phyloP scores from a whole-genome alignment of 257 asterid genomes.

The Cynanchum wilfordii region DNA sequence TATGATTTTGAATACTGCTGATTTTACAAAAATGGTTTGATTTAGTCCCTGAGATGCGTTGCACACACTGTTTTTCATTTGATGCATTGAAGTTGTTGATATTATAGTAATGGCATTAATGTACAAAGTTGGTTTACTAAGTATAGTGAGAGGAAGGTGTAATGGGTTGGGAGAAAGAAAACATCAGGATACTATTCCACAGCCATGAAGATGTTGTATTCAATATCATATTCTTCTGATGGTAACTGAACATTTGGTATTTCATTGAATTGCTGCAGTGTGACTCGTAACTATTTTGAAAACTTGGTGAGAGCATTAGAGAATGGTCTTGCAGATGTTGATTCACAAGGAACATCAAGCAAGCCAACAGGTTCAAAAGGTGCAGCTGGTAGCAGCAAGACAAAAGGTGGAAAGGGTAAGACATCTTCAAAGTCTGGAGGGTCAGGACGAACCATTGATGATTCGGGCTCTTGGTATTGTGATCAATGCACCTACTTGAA shows the following conservation, averaged over 20 bases:
- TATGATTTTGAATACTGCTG: neutral
- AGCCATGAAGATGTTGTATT: neutral
- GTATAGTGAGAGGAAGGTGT: too few species aligned
- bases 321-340: slow-evolving; percentile 90
- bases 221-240: neutral
- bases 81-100: neutral
- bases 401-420: slow-evolving; percentile 56
- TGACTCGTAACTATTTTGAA: slow-evolving; percentile 83
- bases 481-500: slow-evolving; percentile 56
- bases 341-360: slow-evolving; percentile 51
- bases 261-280: slow-evolving; percentile 46
- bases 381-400: slow-evolving; percentile 61
- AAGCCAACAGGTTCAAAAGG: slow-evolving; percentile 42
- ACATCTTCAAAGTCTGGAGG: slow-evolving; percentile 41
- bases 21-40: neutral
- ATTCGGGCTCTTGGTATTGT: slow-evolving; percentile 58
- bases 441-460: slow-evolving; percentile 42
- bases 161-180: neutral
- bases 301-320: slow-evolving; percentile 88
- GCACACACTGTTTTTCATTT: neutral
- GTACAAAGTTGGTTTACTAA: neutral
- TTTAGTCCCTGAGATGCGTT: neutral
- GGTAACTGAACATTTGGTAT: neutral
- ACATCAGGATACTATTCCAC: neutral
- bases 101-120: neutral